Evolutionary conservation across 2,329 filamentous ascomycete species (phyloP).

Genomic region (Aureobasidium leucospermi): DNA sequence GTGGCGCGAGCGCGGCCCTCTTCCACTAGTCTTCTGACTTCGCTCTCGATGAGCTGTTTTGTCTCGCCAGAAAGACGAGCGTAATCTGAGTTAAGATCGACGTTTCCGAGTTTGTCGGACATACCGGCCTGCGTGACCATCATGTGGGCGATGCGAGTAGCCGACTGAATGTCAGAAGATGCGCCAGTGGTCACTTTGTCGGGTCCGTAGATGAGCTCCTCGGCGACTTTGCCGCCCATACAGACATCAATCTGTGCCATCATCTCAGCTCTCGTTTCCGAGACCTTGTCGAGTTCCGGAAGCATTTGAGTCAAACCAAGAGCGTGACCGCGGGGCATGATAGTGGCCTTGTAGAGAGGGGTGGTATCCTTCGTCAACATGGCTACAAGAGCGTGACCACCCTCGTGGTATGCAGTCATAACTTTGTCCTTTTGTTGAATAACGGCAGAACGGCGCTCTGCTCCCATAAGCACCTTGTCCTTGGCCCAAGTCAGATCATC

Average conservation of each 20-base stretch:
- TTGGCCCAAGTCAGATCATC: constrained; percentile 93
- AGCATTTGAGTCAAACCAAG: constrained; percentile 83
- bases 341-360: constrained; percentile 92
- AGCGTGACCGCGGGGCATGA: constrained; percentile 80
- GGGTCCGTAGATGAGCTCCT: constrained; percentile 86
- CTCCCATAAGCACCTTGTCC: constrained; percentile 96
- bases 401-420: constrained; percentile 93
- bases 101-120: constrained; percentile 78
- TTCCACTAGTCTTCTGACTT: constrained; percentile 78
- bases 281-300: constrained; percentile 88
- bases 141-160: constrained; percentile 73
- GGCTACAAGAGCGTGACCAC: constrained; percentile 84
- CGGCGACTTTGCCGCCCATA: constrained; percentile 81
- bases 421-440: constrained; percentile 91
- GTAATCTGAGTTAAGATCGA: constrained; percentile 79
- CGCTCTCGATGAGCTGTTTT: constrained; percentile 75
- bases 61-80: constrained; percentile 76
- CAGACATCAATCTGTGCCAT: constrained; percentile 70
- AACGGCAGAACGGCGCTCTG: constrained; percentile 81
- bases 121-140: constrained; percentile 90
- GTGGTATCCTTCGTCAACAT: constrained; percentile 70
- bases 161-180: constrained; percentile 70
- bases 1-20: constrained; percentile 70
- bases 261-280: constrained; percentile 76
- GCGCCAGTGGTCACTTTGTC: constrained; percentile 89